Conservation (phyloP, 352 stramenopile genomes). For the Phytophthora aleatoria region DNA sequence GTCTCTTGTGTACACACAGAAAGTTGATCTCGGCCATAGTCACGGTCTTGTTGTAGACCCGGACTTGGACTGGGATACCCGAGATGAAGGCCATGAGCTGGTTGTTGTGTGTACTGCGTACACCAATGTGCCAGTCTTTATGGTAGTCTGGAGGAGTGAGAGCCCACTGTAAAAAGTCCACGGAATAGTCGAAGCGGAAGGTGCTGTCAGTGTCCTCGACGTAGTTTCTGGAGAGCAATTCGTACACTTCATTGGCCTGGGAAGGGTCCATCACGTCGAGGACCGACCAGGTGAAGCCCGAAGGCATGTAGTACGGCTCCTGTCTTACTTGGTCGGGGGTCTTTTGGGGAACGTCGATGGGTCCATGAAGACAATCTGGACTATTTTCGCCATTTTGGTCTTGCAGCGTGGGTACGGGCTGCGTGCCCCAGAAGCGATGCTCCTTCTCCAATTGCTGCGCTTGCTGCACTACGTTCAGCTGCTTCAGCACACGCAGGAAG, state of each 20-base stretch:
- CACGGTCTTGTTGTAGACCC: conserved; percentile 61
- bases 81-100: conserved; percentile 98
- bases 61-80: conserved; percentile 90
- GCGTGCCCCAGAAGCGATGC: conserved; percentile 92
- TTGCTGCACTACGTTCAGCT: conserved; percentile 51
- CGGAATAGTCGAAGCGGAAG: conserved; percentile 95
- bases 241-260: conserved; percentile 94
- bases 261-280: conserved; percentile 88
- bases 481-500: conserved; percentile 67
- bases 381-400: neutral
- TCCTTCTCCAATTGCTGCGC: conserved; percentile 42
- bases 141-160: conserved; percentile 94
- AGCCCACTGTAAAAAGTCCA: conserved; percentile 89
- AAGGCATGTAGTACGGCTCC: conserved; percentile 96
- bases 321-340: conserved; percentile 88
- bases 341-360: conserved; percentile 93
- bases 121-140: conserved; percentile 95
- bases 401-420: conserved; percentile 74
- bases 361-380: conserved; percentile 49
- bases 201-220: conserved; percentile 98
- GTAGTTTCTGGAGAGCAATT: conserved; percentile 97
- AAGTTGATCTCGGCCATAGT: conserved; percentile 98
- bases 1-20: conserved; percentile 99
- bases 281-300: conserved; percentile 94
- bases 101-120: conserved; percentile 89